phyloP scores from a whole-genome alignment of 2,329 filamentous ascomycete species.

The Beauveria sp. region DNA sequence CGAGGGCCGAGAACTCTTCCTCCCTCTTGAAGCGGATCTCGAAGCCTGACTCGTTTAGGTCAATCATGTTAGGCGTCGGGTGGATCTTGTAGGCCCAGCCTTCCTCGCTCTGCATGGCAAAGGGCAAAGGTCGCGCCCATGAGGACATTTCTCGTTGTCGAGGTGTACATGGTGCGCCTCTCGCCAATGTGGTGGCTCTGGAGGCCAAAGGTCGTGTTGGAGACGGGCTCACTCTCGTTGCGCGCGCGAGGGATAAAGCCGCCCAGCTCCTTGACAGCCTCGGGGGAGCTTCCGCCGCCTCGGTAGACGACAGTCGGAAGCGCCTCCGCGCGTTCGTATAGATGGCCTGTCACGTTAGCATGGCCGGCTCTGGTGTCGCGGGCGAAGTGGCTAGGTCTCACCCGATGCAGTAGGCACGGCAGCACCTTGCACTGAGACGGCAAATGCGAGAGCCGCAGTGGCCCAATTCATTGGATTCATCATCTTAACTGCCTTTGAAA shows the following conservation, averaged over 20 bases:
- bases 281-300: neutral
- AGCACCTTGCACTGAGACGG: neutral
- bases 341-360: neutral
- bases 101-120: neutral
- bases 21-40: neutral
- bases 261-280: neutral
- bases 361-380: neutral
- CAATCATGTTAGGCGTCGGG: neutral
- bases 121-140: neutral
- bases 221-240: neutral
- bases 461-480: neutral
- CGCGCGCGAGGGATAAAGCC: neutral
- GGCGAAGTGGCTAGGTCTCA: neutral
- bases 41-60: neutral
- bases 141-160: neutral
- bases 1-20: neutral
- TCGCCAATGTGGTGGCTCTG: neutral
- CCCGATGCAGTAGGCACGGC: neutral
- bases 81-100: neutral
- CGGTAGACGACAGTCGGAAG: neutral
- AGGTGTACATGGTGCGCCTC: neutral
- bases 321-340: neutral
- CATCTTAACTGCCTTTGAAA: neutral
- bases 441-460: neutral
- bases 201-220: neutral